Evolutionary conservation across 495 filamentous ascomycete species (phyloP), one percentile per base, ranked within the genome.

Genomic region (Podospora anserina): DNA sequence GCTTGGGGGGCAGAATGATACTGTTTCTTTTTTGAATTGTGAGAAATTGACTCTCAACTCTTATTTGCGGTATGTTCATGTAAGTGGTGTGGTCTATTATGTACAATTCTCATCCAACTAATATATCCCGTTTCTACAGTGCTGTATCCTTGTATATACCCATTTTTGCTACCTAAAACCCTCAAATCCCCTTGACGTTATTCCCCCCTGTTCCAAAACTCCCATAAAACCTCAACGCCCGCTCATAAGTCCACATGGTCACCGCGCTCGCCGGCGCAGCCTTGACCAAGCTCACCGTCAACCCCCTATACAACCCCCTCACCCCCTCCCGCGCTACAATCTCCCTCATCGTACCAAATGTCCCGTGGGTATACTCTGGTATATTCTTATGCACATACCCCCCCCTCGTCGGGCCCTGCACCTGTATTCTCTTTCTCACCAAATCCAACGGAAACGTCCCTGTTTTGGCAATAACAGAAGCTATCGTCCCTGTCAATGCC

Each of bases 181-280:
- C 0, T 49, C 39, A 49, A 13, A 49, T 13, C 39, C 13, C 15
- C 39, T 49, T 49, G 6, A 6, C 39, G 6, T 16, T 16, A 13
- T 16, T 11, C 39, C 15, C 39, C 13, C 15, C 15, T 39, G 5
- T 5, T 39, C 39, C 39, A 1, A 49, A 49, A 49, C 39, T 49
- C 13, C 39, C 39, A 56, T 92, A 78, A 5, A 88, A 72, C 67
- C 77, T 83, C 77, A 96, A 77, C 5, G 84, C 85, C 71, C 87
- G 79, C 80, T 97, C 95, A 79, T 97, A 98, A 1, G 94, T 97
- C 95, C 96, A 99, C 91, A 99, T 95, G 0, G 95, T 99, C 20
- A 97, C 88, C 2, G 95, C 96, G 78, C 92, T 96, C 23, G 96
- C 89, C 60, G 95, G 95, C 32, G 94, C 96, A 18, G 95, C 93